These are phyloP conservation scores for Talaromyces sp. DNA, from an alignment of 2,329 filamentous ascomycete species.

Conservation along the genomic window DNA sequence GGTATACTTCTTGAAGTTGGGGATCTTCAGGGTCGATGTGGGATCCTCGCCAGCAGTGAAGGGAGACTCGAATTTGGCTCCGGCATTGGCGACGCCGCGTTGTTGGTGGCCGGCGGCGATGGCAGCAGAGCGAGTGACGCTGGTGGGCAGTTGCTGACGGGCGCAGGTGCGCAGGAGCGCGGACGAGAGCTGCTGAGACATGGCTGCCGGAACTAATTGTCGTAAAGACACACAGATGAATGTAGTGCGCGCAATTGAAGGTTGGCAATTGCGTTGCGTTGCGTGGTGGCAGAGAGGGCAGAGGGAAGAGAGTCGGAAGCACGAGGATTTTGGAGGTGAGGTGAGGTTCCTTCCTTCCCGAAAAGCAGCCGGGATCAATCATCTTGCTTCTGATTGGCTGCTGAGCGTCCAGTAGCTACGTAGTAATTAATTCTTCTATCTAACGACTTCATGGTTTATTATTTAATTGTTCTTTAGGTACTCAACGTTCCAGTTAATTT, in stretches of 20 bases:
- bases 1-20: conserved; percentile 85
- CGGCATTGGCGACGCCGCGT: conserved; percentile 37
- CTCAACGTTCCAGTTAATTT: not conserved
- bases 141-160: conserved; percentile 45
- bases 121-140: conserved; percentile 41
- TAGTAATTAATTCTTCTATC: no score
- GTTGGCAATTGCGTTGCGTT: conserved; percentile 31
- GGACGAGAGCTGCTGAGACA: conserved; percentile 54
- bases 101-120: conserved; percentile 43
- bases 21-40: conserved; percentile 65
- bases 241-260: conserved; percentile 12
- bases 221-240: not conserved
- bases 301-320: conserved; percentile 20
- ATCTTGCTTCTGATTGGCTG: conserved; percentile 40
- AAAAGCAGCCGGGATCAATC: conserved; percentile 45
- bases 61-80: conserved; percentile 48
- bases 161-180: conserved; percentile 62
- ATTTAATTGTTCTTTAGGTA: not conserved
- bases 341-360: conserved; percentile 23
- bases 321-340: conserved; percentile 37
- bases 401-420: no score
- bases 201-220: conserved; percentile 24
- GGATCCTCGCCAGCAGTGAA: conserved; percentile 50
- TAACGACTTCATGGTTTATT: no score
- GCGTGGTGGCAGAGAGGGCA: not conserved